Percentiles rank a stretch among this genome's conserved stretches.
Evolutionary conservation across 306 rosid genomes (phyloP).

Genomic region (Luffa aegyptiaca): DNA sequence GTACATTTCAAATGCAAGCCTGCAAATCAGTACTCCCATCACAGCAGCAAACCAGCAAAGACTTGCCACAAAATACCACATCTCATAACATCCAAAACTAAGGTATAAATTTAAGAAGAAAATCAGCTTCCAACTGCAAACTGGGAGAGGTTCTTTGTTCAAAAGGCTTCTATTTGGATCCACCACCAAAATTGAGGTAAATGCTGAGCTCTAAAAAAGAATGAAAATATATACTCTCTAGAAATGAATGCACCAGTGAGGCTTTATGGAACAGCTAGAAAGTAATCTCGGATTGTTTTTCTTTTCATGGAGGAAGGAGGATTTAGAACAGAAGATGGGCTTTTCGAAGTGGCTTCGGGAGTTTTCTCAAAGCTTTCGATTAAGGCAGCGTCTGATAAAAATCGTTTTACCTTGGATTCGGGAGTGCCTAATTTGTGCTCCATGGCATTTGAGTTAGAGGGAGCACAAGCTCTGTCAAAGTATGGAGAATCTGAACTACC

Average conservation of each 20-base stretch:
- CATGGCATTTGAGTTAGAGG: constrained; percentile 3
- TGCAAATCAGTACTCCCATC: constrained; percentile 20
- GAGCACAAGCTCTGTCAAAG: constrained; percentile 9
- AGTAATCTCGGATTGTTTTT: constrained; percentile 85
- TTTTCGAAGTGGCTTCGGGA: constrained; percentile 58
- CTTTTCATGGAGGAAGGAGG: constrained; percentile 78
- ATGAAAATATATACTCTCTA: background rate
- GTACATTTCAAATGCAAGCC: constrained; percentile 21
- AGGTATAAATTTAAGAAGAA: background rate
- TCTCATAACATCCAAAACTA: constrained; percentile 3
- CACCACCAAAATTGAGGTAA: background rate
- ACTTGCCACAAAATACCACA: background rate
- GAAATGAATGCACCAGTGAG: background rate
- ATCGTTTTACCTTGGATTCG: constrained; percentile 32
- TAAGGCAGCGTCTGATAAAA: constrained; percentile 21
- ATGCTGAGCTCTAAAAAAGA: background rate
- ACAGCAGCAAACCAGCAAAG: background rate
- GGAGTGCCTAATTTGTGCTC: constrained; percentile 46
- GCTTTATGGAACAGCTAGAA: constrained; percentile 35
- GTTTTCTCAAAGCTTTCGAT: constrained; percentile 41
- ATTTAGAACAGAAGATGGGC: constrained; percentile 88
- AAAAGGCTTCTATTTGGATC: background rate
- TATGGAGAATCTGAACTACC: constrained; percentile 5
- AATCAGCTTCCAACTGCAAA: background rate
- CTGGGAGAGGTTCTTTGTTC: background rate